phyloP scores from a whole-genome alignment of 2,329 filamentous ascomycete species.

The Calonectria pseudoturangicola region DNA sequence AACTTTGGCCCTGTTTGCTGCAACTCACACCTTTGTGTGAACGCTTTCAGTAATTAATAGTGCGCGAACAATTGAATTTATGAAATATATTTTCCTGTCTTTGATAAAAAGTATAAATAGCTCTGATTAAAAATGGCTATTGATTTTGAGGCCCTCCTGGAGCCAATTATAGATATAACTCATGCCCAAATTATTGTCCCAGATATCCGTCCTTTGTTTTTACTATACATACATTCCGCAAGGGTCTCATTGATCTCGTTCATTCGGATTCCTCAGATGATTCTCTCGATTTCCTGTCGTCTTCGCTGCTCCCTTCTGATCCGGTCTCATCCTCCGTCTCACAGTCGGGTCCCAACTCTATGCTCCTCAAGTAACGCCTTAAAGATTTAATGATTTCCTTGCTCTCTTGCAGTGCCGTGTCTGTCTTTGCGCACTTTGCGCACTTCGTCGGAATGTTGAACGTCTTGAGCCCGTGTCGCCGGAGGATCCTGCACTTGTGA shows the following conservation, averaged over 20 bases:
- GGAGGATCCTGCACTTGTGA: constrained; percentile 46
- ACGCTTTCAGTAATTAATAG: background rate
- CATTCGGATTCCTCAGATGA: background rate
- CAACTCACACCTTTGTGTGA: background rate
- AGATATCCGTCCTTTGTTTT: background rate
- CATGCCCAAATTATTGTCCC: background rate
- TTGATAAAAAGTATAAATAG: no score
- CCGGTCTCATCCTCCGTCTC: background rate
- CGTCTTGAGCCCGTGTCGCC: constrained; percentile 51
- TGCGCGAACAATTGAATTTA: background rate
- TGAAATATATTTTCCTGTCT: background rate
- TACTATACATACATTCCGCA: background rate
- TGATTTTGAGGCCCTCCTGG: no score
- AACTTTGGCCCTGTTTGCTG: background rate
- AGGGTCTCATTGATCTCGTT: background rate
- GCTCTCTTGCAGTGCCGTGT: constrained; percentile 43
- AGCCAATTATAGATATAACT: no score
- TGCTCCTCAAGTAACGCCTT: constrained; percentile 21
- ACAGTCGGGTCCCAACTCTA: constrained; percentile 2
- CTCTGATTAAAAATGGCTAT: background rate
- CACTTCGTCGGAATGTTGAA: constrained; percentile 49
- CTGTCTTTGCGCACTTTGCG: constrained; percentile 48
- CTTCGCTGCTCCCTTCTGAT: background rate
- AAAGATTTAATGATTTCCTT: constrained; percentile 35
- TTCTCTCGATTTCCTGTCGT: background rate